Evolutionary conservation across 768 basidiomycete species (phyloP).

Genomic region (Gautieria morchelliformis): DNA sequence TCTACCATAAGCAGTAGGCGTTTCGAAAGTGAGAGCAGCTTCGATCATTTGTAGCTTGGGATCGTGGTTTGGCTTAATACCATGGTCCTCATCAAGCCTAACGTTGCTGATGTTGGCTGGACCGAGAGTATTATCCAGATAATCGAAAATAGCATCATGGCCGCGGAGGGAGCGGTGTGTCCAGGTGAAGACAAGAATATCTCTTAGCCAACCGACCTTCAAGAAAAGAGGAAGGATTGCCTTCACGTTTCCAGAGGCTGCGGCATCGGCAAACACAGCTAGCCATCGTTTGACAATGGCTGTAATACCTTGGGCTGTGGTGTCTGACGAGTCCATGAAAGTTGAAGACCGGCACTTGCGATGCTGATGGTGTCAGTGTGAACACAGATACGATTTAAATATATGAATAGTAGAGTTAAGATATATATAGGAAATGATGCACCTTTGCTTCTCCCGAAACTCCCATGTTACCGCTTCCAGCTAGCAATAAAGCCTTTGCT

Average conservation of each 20-base stretch:
- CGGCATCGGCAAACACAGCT: conserved; percentile 13
- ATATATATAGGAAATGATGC: too few relatives aligned
- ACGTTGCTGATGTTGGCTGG: conserved; percentile 10
- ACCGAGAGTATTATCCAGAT: conserved; percentile 8
- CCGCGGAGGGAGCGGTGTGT: too few relatives aligned
- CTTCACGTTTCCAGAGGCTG: conserved; percentile 15
- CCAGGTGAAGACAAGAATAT: conserved; percentile 16
- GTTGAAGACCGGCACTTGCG: too few relatives aligned
- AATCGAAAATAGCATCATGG: too few relatives aligned
- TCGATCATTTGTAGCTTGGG: conserved; percentile 9
- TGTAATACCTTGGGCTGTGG: not conserved
- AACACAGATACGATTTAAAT: too few relatives aligned
- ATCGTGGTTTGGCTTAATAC: not conserved
- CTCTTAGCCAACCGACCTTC: conserved; percentile 24
- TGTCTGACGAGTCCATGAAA: too few relatives aligned
- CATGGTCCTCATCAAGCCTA: conserved; percentile 10
- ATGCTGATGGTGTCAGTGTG: too few relatives aligned
- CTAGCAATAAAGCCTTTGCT: too few relatives aligned
- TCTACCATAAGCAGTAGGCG: conserved; percentile 10
- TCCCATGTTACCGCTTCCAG: too few relatives aligned
- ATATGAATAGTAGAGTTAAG: too few relatives aligned
- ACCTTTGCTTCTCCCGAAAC: too few relatives aligned
- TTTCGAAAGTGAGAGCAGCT: conserved; percentile 15
- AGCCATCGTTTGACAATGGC: conserved; percentile 18
- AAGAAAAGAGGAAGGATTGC: conserved; percentile 21